These are phyloP conservation scores for Hemisphaericaspora lyxosophila DNA, from an alignment of 1,139 yeast species.

Conservation along the genomic window DNA sequence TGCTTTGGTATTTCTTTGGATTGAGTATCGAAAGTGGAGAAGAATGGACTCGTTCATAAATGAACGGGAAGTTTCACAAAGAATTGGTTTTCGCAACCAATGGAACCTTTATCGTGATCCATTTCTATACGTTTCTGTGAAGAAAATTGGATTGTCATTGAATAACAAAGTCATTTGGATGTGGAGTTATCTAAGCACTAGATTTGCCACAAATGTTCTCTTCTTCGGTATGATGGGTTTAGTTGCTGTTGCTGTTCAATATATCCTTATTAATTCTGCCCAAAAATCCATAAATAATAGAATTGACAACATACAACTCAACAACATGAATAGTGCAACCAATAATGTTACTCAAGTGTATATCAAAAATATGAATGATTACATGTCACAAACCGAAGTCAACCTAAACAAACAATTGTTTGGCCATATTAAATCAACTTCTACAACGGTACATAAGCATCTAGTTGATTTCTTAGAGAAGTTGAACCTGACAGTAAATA, in stretches of 20 bases:
- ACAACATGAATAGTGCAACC: not conserved
- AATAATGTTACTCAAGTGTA: conserved; percentile 15
- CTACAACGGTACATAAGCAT: conserved; percentile 40
- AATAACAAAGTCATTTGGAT: conserved; percentile 39
- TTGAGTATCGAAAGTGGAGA: conserved; percentile 12
- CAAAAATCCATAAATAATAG: conserved; percentile 3
- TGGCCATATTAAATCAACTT: conserved; percentile 64
- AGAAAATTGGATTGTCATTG: conserved; percentile 8
- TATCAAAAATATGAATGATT: conserved; percentile 23
- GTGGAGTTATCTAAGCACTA: conserved; percentile 48
- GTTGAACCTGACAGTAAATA: conserved; percentile 29
- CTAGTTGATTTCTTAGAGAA: conserved; percentile 39
- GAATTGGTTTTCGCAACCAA: conserved; percentile 12
- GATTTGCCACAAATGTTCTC: conserved; percentile 43
- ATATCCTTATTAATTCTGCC: conserved; percentile 28
- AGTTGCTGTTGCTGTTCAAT: conserved; percentile 48
- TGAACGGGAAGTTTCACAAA: conserved; percentile 7
- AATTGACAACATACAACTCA: not conserved
- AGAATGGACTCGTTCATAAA: conserved; percentile 10
- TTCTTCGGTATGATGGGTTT: conserved; percentile 51
- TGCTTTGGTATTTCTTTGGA: conserved; percentile 7
- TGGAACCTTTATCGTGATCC: conserved; percentile 12
- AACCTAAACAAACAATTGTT: conserved; percentile 62
- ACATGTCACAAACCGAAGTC: conserved; percentile 29
- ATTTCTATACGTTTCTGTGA: conserved; percentile 9